These are phyloP conservation scores for Venturia asperata DNA, from an alignment of 2,329 filamentous ascomycete species.

Conservation along the genomic window DNA sequence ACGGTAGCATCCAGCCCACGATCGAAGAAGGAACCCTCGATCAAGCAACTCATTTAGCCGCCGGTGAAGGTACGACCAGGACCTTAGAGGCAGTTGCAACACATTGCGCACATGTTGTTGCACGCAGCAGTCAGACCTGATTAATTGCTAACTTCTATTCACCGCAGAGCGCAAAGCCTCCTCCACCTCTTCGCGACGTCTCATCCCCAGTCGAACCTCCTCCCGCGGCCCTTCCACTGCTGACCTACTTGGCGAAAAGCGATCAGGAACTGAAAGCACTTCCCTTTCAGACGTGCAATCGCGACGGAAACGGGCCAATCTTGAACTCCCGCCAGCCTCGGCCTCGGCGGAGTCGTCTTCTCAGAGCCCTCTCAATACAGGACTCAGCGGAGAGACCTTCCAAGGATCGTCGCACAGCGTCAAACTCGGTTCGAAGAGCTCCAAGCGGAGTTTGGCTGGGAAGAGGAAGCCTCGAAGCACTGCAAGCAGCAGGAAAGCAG, in stretches of 20 bases:
- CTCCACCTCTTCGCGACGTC: conserved; percentile 14
- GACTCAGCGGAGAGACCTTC: conserved; percentile 39
- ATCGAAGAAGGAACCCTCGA: conserved; percentile 1
- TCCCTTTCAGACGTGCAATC: conserved; percentile 25
- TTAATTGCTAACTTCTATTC: background rate
- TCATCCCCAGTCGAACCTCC: conserved; percentile 18
- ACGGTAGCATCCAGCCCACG: background rate
- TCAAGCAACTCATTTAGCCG: conserved; percentile 11
- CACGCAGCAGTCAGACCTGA: background rate
- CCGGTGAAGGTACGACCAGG: conserved; percentile 10
- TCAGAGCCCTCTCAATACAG: conserved; percentile 32
- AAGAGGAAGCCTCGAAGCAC: conserved; percentile 40
- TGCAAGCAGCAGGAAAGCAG: conserved; percentile 33
- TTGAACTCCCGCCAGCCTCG: conserved; percentile 30
- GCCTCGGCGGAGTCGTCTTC: conserved; percentile 21
- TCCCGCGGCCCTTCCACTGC: conserved; percentile 25
- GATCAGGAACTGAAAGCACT: conserved; percentile 21
- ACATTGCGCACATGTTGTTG: conserved; percentile 7
- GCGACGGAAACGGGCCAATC: conserved; percentile 32
- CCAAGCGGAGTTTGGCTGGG: conserved; percentile 41
- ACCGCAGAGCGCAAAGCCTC: conserved; percentile 16
- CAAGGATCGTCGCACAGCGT: conserved; percentile 39
- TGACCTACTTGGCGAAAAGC: conserved; percentile 22
- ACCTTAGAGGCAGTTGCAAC: background rate
- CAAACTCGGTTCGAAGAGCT: conserved; percentile 39